Conservation (phyloP, 129 eudicot species). For the Flaveria sonorensis region DNA sequence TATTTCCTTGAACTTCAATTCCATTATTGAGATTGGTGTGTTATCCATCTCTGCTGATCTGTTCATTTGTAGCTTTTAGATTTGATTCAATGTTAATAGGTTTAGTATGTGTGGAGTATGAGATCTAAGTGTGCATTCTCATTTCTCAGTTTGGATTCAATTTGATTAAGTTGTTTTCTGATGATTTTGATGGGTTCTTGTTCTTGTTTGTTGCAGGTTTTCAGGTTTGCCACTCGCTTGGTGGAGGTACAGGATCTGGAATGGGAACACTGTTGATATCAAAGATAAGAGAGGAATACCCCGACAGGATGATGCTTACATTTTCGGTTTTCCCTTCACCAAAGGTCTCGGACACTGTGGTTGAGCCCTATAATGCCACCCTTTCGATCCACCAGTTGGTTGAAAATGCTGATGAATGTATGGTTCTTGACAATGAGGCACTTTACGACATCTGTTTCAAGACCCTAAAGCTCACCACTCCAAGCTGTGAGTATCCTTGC, state of each 20-base stretch:
- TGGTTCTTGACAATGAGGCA: conserved; percentile 16
- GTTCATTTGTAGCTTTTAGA: neutral
- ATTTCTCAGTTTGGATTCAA: neutral
- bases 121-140: neutral
- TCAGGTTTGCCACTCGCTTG: conserved; percentile 15
- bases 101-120: no score
- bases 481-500: neutral
- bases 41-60: neutral
- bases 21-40: neutral
- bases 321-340: conserved; percentile 21
- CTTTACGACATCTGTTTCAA: conserved; percentile 11
- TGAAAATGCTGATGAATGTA: conserved; percentile 15
- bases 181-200: neutral
- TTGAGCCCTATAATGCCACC: conserved; percentile 14
- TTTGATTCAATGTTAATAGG: neutral
- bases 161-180: neutral
- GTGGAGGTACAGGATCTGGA: conserved; percentile 9
- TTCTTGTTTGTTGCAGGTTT: neutral
- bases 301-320: conserved; percentile 12
- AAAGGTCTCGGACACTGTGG: conserved; percentile 3
- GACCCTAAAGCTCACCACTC: conserved; percentile 18
- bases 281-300: conserved; percentile 13
- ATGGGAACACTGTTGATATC: conserved; percentile 14
- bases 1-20: neutral
- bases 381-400: conserved; percentile 11